Percentiles rank a stretch among this genome's conserved stretches.
Evolutionary conservation across 208 protist genomes (phyloP).

Genomic region (Sergeia podlipaevii): DNA sequence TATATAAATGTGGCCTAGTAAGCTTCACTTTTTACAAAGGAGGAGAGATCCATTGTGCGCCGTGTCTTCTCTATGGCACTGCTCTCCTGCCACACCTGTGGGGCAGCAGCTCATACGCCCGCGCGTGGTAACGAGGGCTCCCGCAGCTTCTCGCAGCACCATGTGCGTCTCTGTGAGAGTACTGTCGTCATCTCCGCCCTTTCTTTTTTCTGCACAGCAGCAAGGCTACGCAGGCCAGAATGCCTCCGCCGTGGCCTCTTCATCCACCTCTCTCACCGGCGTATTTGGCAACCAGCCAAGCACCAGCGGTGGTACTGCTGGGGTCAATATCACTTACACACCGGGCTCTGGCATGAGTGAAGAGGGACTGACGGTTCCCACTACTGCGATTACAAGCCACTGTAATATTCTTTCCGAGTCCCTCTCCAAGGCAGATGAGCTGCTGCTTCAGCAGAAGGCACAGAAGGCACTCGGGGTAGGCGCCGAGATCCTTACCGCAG

Average conservation of each 20-base stretch:
- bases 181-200: not conserved
- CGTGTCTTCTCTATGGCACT: no score
- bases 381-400: constrained; percentile 65
- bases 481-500: constrained; percentile 68
- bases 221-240: not conserved
- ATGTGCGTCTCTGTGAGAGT: not conserved
- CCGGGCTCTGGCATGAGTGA: constrained; percentile 48
- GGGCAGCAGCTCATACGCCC: no score
- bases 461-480: constrained; percentile 64
- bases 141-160: not conserved
- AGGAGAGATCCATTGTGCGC: no score
- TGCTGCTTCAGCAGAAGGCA: constrained; percentile 67
- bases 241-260: not conserved
- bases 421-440: constrained; percentile 82
- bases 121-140: not conserved
- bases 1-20: no score
- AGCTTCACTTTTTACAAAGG: no score
- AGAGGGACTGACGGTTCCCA: constrained; percentile 49
- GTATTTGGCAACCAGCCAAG: not conserved
- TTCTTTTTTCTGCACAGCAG: constrained; percentile 1
- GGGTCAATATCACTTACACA: constrained; percentile 58
- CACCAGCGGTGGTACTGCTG: constrained; percentile 3
- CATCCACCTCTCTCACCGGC: not conserved
- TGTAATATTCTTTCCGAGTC: constrained; percentile 79
- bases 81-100: no score